A percentile compares a stretch with the other conserved stretches of the same genome.
Evolutionary conservation across 2,329 filamentous ascomycete species (phyloP).

Genomic region (Ceratocystis colombiana): DNA sequence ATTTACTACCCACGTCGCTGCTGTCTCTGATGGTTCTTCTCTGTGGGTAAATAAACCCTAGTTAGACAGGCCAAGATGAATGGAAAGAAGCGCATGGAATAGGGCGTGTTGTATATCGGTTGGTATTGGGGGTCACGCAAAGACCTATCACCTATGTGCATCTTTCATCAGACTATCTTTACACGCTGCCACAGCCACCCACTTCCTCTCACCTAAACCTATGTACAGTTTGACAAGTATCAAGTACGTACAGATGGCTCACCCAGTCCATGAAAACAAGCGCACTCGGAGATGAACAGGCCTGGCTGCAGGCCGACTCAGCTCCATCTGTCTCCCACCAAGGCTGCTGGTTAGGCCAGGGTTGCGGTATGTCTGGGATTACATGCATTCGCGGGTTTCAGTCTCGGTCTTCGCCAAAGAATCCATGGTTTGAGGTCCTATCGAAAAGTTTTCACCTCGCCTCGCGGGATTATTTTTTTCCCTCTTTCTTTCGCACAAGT

Average conservation of each 20-base stretch:
- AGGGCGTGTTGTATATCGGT: not conserved
- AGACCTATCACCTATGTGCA: not conserved
- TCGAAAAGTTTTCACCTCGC: conserved; percentile 7
- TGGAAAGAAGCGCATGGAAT: not conserved
- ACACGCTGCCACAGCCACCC: not conserved
- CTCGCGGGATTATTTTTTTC: no score
- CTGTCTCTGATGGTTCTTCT: not conserved
- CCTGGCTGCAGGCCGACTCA: no score
- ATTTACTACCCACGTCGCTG: not conserved
- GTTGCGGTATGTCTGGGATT: not conserved
- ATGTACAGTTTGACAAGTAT: not conserved
- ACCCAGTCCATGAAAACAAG: not conserved
- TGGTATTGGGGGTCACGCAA: not conserved
- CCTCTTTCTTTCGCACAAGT: not conserved
- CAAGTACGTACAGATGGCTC: not conserved
- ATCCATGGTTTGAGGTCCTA: conserved; percentile 11
- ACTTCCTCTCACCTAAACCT: not conserved
- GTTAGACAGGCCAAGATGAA: not conserved
- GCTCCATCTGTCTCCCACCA: no score
- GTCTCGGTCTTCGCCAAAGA: conserved; percentile 13
- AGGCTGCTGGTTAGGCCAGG: not conserved
- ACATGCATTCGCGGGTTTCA: conserved; percentile 12
- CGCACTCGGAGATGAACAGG: not conserved
- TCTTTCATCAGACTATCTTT: not conserved
- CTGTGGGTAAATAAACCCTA: not conserved